These are phyloP conservation scores for Parathielavia appendiculata DNA, from an alignment of 495 filamentous ascomycete species.

Conservation along the genomic window DNA sequence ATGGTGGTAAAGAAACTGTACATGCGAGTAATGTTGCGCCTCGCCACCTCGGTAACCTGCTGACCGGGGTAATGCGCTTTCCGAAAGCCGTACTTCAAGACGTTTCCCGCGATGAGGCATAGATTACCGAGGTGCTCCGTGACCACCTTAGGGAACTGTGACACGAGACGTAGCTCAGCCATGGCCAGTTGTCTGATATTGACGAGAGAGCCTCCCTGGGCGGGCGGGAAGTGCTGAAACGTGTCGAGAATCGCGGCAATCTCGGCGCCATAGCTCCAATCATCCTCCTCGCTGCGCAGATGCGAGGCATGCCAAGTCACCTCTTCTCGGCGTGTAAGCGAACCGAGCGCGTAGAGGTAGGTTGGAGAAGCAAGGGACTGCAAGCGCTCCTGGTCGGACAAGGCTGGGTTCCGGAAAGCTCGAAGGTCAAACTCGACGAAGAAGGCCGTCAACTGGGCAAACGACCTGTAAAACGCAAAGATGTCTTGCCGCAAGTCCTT, in stretches of 20 bases:
- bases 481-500: constrained; percentile 23
- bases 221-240: constrained; percentile 30
- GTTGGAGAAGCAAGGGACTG: constrained; percentile 29
- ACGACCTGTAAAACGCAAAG: constrained; percentile 32
- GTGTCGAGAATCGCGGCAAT: constrained; percentile 24
- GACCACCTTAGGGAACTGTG: constrained; percentile 36
- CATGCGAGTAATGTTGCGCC: constrained; percentile 26
- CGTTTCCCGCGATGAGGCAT: constrained; percentile 30
- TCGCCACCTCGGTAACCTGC: constrained; percentile 20
- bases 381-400: constrained; percentile 12
- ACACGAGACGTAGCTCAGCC: constrained; percentile 31
- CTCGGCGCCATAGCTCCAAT: constrained; percentile 32
- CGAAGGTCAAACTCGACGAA: constrained; percentile 32
- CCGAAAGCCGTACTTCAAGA: constrained; percentile 29
- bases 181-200: constrained; percentile 31
- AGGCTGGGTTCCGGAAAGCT: not conserved
- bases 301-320: constrained; percentile 23
- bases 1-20: constrained; percentile 39
- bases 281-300: constrained; percentile 22
- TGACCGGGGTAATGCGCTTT: constrained; percentile 17
- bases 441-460: constrained; percentile 28
- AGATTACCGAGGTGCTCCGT: constrained; percentile 40
- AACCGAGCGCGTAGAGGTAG: constrained; percentile 29
- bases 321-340: constrained; percentile 33
- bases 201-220: constrained; percentile 15